phyloP scores from a whole-genome alignment of 768 basidiomycete genomes.

The Infundibulicybe gibba region DNA sequence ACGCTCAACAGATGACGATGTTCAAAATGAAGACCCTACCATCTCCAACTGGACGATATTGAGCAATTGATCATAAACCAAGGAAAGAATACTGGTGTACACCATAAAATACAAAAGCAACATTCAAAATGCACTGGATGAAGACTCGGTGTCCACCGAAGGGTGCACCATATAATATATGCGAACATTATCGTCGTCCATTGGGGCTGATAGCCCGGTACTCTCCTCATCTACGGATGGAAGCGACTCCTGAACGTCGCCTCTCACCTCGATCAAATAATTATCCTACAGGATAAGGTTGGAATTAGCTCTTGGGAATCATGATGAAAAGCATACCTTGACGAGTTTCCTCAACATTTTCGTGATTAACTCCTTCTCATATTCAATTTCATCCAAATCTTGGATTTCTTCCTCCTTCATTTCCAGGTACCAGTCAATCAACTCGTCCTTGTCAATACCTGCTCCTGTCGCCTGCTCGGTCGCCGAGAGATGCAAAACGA shows the following conservation, averaged over 20 bases:
- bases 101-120: too few relatives aligned
- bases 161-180: conserved; percentile 92
- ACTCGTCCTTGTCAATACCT: conserved; percentile 85
- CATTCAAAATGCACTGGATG: too few relatives aligned
- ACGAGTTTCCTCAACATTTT: conserved; percentile 90
- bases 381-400: conserved; percentile 84
- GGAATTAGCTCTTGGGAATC: neutral
- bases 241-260: conserved; percentile 79
- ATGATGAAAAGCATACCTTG: conserved; percentile 54
- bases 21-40: too few relatives aligned
- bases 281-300: conserved; percentile 55
- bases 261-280: conserved; percentile 79
- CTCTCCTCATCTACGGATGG: conserved; percentile 62
- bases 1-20: neutral
- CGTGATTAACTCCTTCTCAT: conserved; percentile 84
- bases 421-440: conserved; percentile 98
- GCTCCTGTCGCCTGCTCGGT: conserved; percentile 71
- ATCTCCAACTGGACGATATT: too few relatives aligned
- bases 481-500: conserved; percentile 78
- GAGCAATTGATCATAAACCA: too few relatives aligned
- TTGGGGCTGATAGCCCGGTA: conserved; percentile 43
- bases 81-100: too few relatives aligned
- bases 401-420: conserved; percentile 78
- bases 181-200: conserved; percentile 56
- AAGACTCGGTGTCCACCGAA: conserved; percentile 70